phyloP scores from a whole-genome alignment of 1,139 yeast genomes.

The Saccharomyces hybrid region DNA sequence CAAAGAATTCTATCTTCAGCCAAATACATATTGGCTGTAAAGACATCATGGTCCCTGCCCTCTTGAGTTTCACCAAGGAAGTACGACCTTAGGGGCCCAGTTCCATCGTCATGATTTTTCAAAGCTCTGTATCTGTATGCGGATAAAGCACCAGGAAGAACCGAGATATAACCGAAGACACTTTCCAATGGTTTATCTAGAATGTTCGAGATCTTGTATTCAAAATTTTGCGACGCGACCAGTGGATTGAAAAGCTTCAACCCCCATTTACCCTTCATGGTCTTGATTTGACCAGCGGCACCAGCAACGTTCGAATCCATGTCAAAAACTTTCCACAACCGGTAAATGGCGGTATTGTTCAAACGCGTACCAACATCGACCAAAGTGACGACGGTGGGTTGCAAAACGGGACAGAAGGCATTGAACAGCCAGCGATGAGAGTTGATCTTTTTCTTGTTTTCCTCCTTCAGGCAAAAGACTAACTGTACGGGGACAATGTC shows the following conservation, averaged over 20 bases:
- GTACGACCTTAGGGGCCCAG: slow-evolving; percentile 83
- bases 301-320: slow-evolving; percentile 95
- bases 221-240: slow-evolving; percentile 94
- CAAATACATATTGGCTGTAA: slow-evolving; percentile 92
- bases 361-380: slow-evolving; percentile 94
- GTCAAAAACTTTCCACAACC: slow-evolving; percentile 95
- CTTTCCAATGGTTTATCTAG: slow-evolving; percentile 93
- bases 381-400: slow-evolving; percentile 78
- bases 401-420: slow-evolving; percentile 81
- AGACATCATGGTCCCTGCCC: slow-evolving; percentile 61
- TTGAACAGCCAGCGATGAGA: slow-evolving; percentile 94
- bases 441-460: slow-evolving; percentile 82
- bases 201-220: slow-evolving; percentile 92
- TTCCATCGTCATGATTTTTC: slow-evolving; percentile 77
- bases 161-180: slow-evolving; percentile 86
- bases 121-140: slow-evolving; percentile 90
- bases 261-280: slow-evolving; percentile 88
- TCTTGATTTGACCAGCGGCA: slow-evolving; percentile 94
- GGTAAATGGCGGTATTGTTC: slow-evolving; percentile 74
- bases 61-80: slow-evolving; percentile 77
- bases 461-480: slow-evolving; percentile 81
- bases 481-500: slow-evolving; percentile 90
- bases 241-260: slow-evolving; percentile 74
- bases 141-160: slow-evolving; percentile 91
- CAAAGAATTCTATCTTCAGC: slow-evolving; percentile 97